Conservation (phyloP, 2,329 filamentous ascomycete species). For the Fusarium pseudograminearum region DNA sequence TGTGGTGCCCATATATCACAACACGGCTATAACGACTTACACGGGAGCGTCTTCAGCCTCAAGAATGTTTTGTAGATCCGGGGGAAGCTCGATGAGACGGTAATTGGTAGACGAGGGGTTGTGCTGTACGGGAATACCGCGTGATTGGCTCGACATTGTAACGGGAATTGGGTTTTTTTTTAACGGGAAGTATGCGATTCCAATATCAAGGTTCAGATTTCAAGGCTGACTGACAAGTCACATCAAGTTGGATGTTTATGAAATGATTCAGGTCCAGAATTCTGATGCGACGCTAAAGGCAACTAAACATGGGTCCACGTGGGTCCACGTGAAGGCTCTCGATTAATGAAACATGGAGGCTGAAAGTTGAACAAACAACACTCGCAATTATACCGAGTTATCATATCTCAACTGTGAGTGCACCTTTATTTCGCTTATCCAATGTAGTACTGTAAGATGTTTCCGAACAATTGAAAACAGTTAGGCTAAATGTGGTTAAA, state of each 20-base stretch:
- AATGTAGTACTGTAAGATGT: background rate
- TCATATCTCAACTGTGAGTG: background rate
- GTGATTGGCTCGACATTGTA: constrained; percentile 61
- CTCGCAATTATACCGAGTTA: background rate
- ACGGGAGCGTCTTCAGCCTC: constrained; percentile 65
- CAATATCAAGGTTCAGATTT: background rate
- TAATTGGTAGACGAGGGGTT: constrained; percentile 63
- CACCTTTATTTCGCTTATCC: background rate
- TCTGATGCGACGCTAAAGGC: constrained; percentile 13
- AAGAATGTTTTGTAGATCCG: constrained; percentile 67
- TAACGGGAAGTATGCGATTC: background rate
- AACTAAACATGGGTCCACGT: constrained; percentile 18
- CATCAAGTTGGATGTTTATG: constrained; percentile 1
- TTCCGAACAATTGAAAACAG: background rate
- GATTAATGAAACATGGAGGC: constrained; percentile 1
- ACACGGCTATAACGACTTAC: constrained; percentile 54
- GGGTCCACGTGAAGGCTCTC: constrained; percentile 17
- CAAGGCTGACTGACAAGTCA: background rate
- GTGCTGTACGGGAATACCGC: constrained; percentile 65
- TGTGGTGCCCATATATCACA: background rate
- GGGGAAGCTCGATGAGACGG: constrained; percentile 72
- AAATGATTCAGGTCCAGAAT: background rate
- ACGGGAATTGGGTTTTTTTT: background rate
- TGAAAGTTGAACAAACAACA: background rate
- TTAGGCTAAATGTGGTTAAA: background rate